These are phyloP conservation scores for Luffa aegyptiaca DNA, from an alignment of 306 rosid genomes.

Conservation along the genomic window DNA sequence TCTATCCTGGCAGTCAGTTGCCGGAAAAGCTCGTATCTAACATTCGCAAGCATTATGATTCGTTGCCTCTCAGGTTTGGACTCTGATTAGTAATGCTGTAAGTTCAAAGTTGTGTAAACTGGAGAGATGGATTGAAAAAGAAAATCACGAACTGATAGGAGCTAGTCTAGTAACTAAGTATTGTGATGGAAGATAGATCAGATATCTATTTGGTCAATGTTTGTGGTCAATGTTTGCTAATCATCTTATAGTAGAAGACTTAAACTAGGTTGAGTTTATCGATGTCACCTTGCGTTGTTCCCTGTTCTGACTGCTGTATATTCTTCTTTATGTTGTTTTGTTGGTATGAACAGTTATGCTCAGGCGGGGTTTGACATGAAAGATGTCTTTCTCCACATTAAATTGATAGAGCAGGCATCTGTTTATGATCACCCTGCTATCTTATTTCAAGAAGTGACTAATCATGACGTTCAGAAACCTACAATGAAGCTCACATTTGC, in stretches of 20 bases:
- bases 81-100: slow-evolving; percentile 4
- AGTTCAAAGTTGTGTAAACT: not conserved
- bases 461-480: slow-evolving; percentile 44
- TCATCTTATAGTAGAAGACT: not conserved
- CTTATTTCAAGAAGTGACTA: slow-evolving; percentile 57
- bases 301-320: not conserved
- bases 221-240: not conserved
- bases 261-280: not conserved
- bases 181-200: not conserved
- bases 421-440: slow-evolving; percentile 68
- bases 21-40: slow-evolving; percentile 85
- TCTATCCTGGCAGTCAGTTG: slow-evolving; percentile 81
- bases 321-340: not conserved
- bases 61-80: slow-evolving; percentile 73
- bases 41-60: slow-evolving; percentile 81
- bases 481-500: slow-evolving; percentile 73
- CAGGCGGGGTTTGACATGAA: slow-evolving; percentile 81
- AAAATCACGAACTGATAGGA: not conserved
- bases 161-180: not conserved
- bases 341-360: slow-evolving; percentile 52
- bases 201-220: not conserved
- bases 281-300: not conserved
- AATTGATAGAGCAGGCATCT: slow-evolving; percentile 63
- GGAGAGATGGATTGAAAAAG: not conserved
- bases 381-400: slow-evolving; percentile 87